Base-by-base conservation (phyloP, 2,329 filamentous ascomycete genomes). In the Colletotrichum sp. region DNA sequence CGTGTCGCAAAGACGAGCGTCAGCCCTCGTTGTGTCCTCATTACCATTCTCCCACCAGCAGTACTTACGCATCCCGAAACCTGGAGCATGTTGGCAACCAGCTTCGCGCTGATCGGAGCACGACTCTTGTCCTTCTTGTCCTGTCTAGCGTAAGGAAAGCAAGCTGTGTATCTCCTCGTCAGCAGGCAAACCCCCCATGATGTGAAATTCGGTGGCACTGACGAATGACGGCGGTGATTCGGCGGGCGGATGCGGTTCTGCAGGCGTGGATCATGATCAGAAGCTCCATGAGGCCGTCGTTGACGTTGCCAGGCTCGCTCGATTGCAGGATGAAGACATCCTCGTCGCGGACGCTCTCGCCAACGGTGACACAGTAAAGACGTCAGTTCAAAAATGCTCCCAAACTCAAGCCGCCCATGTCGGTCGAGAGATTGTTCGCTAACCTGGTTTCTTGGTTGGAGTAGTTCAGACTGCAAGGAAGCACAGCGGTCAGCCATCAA, bases 241-340 rank as follows among this genome's bases (percentile, higher is more conserved):
- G 94, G 77, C 95, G 92, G 7, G 95, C 95, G 44, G 84, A 76
- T 52, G 86, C 86, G 21, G 85, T 87, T 64, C 83, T 85, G 89
- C 95, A 97, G 75, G 95, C 95, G 82, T 96, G 96, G 86, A 97
- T 96, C 92, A 98, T 96, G 86, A 98, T 98, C 76, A 98, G 90
- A 44, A 98, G 92, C 86, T 98, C 95, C 95, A 98, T 98, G 75
- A 98, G 90, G 70, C 95, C 95, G 84, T 98, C 95, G 87, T 98
- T 98, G 88, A 98, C 96, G 83, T 97, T 95, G 84, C 95, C 95
- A 3, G 95, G 95, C 52, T 94, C 93, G 70, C 95, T 97, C 65
- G 95, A 97, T 86, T 98, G 95, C 77, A 98, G 88, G 81, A 98
- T 96, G 88, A 97, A 98, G 82, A 98, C 77, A 69, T 78, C 77